Base-by-base conservation (phyloP, 2,329 filamentous ascomycete species). In the Monilinia vaccinii-corymbosi region DNA sequence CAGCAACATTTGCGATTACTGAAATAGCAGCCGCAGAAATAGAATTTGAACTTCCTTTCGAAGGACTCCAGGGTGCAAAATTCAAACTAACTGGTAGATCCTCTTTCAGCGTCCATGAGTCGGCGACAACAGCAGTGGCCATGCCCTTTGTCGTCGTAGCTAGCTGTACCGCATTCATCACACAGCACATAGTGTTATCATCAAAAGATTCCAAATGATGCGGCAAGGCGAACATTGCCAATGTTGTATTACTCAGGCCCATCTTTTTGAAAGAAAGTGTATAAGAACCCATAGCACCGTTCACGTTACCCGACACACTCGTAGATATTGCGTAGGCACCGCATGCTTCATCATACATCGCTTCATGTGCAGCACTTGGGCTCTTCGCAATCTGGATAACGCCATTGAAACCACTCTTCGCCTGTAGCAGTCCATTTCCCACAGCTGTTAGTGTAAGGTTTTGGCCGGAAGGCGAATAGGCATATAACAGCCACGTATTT, bases 191-290 rank as follows among this genome's bases (percentile, higher is more conserved):
- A 21, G 56, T 58, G 16, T 9, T n/a, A 51, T n/a, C 25, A 65
- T 90, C 83, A 62, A 97, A 92, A 0, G 89, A 91, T 36, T 84
- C 77, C 3, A 90, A 71, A 66, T 97, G 94, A 72, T 97, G 94
- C 25, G 92, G 91, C 51, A 99, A 76, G 18, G 89, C 89, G 71
- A 88, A 97, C 86, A 96, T 94, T 64, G 94, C 78, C 25, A 96
- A 77, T 62, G 77, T 81, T 18, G 81, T 76, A 8, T 75, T 73
- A 18, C 78, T 71, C 40, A 84, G 77, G 7, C 92, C 93, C 0
- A 77, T 80, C 69, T 89, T 93, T n/a, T 77, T 74, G 76, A 89
- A 97, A 0, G 75, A 75, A 60, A 97, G 82, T 0, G 76, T 83
- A 71, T 97, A 99, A 1, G 78, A 83, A 13, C 90, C 93, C 13